Evolutionary conservation across 73 alveolate species (phyloP).

Genomic region (Symbiodinium pilosum): DNA sequence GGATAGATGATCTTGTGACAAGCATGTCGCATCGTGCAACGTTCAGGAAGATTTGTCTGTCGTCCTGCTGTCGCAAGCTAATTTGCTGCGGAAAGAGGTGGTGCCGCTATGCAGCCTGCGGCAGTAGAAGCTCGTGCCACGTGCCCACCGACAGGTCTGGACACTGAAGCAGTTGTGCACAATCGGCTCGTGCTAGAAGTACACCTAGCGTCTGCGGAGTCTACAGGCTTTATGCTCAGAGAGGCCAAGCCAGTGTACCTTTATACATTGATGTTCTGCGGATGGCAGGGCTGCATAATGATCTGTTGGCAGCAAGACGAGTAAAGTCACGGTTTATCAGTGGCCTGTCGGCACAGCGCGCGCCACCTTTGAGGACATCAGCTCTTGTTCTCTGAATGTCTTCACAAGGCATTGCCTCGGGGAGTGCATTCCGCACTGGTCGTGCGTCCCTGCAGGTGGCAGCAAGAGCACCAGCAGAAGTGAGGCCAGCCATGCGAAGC

Average conservation of each 20-base stretch:
- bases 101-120: background rate
- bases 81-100: no score
- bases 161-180: slow-evolving; percentile 25
- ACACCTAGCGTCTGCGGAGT: no score
- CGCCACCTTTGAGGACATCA: background rate
- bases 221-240: no score
- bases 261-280: no score
- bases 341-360: background rate
- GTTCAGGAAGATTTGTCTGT: no score
- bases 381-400: background rate
- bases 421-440: background rate
- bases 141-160: background rate
- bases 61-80: no score
- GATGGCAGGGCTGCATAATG: no score
- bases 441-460: background rate
- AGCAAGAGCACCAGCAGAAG: background rate
- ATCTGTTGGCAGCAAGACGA: no score
- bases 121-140: slow-evolving; percentile 64
- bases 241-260: no score
- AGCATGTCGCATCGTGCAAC: no score
- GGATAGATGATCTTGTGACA: no score
- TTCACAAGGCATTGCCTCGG: background rate
- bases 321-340: no score
- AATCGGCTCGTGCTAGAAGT: slow-evolving; percentile 29
- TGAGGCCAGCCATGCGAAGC: background rate